Conservation (phyloP, 2,329 filamentous ascomycete genomes). For the Nothophaeocryptopus gaeumannii region DNA sequence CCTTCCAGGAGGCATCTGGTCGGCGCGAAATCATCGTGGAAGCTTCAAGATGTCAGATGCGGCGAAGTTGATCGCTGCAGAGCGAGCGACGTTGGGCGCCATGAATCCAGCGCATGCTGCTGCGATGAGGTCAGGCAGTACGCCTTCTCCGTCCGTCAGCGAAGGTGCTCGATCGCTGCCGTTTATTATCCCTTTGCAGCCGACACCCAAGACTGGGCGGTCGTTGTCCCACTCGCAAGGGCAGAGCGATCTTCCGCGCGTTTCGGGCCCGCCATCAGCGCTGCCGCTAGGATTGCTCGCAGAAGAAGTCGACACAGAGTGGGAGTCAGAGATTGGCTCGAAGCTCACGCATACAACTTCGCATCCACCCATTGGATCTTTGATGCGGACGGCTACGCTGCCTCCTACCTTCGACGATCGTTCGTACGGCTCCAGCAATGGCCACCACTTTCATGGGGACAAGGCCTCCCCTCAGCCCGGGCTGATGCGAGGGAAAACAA, state of each 20-base stretch:
- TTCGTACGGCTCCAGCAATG: conserved; percentile 18
- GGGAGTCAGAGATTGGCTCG: conserved; percentile 23
- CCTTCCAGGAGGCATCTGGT: conserved; percentile 42
- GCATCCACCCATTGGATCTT: conserved; percentile 30
- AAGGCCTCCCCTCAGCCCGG: conserved; percentile 19
- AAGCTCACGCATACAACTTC: conserved; percentile 33
- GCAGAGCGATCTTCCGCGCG: conserved; percentile 25
- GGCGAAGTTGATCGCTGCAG: conserved; percentile 27
- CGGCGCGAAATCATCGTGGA: conserved; percentile 27
- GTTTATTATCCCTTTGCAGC: conserved; percentile 82
- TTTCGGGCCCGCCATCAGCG: conserved; percentile 13
- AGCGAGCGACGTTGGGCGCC: conserved; percentile 36
- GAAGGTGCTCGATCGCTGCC: conserved; percentile 62
- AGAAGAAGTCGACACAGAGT: conserved; percentile 31
- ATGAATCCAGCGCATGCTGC: conserved; percentile 12
- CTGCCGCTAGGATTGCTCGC: conserved; percentile 31
- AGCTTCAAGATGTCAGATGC: conserved; percentile 34
- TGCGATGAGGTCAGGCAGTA: conserved; percentile 32
- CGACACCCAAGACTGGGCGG: conserved; percentile 86
- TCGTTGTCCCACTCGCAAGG: conserved; percentile 88
- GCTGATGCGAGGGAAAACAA: conserved; percentile 19
- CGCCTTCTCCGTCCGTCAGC: conserved; percentile 34
- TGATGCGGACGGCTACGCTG: conserved; percentile 33
- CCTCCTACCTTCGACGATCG: conserved; percentile 24
- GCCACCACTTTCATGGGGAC: conserved; percentile 19